Conservation (phyloP, 2,329 filamentous ascomycete genomes). For the Penicillium thymicola region DNA sequence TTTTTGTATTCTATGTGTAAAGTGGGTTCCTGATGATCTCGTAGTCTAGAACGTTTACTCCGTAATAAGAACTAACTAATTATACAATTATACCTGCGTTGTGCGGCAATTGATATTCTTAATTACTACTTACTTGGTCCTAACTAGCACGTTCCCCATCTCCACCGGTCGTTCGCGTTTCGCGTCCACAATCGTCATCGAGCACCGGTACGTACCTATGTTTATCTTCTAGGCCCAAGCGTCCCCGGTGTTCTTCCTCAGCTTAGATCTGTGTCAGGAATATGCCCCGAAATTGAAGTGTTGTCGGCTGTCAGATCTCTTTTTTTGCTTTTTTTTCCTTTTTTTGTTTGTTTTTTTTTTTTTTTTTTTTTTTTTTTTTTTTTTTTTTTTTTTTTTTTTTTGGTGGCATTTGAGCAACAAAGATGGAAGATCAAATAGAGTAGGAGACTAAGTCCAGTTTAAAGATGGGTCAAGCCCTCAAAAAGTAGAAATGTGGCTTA, state of each 20-base stretch:
- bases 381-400: no score
- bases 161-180: slow-evolving; percentile 4
- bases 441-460: not conserved
- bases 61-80: not conserved
- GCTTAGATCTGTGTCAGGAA: slow-evolving; percentile 1
- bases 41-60: slow-evolving; percentile 3
- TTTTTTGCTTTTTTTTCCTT: not conserved
- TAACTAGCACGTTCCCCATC: not conserved
- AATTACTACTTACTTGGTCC: not conserved
- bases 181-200: slow-evolving; percentile 4
- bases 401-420: not conserved
- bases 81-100: not conserved
- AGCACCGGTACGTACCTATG: not conserved
- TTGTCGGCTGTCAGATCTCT: not conserved
- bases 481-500: not conserved
- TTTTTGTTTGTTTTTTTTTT: no score
- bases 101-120: not conserved
- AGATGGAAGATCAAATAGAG: not conserved
- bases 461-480: not conserved
- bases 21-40: slow-evolving; percentile 8
- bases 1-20: not conserved
- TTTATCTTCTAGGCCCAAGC: not conserved
- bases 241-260: not conserved
- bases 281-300: slow-evolving; percentile 5
- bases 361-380: no score